Evolutionary conservation across 495 filamentous ascomycete species (phyloP), one percentile per base, ranked within the genome.

Genomic region (Emericellopsis terricola): DNA sequence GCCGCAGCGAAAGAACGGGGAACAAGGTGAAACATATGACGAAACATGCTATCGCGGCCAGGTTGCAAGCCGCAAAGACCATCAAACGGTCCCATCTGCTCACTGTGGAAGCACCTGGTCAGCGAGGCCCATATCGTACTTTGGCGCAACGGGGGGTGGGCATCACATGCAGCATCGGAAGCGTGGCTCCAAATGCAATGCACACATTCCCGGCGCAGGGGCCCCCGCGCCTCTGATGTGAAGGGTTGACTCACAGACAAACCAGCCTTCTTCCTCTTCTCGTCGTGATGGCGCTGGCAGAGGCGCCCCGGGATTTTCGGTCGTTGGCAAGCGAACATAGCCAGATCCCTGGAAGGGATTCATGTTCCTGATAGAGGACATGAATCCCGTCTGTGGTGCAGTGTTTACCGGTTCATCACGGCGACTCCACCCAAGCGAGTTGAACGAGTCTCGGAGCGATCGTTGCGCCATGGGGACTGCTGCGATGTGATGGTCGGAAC

Each of bases 81-180:
- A 97, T 64, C 50, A 96, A 56, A 32, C 89, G 81, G 56, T 97
- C 89, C 89, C 89, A 96, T 52, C 89, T 73, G 54, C 83, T 93
- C 63, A 97, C 89, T 97, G 55, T 56, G 33, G 27, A 43, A 38
- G 42, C 45, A 38, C 31, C 21, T 31, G 36, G 45, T 61, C 41
- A 61, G 59, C 43, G n/a, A n/a, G n/a, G n/a, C n/a, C n/a, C n/a
- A n/a, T n/a, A n/a, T n/a, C n/a, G n/a, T n/a, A n/a, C n/a, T n/a
- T n/a, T n/a, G n/a, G n/a, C n/a, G n/a, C n/a, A 26, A 11, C 11
- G 23, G 23, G 23, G 23, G 23, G 23, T 6, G 21, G 33, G 19
- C 19, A 35, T 35, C 33, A 35, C 33, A 35, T 35, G 33, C 33
- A 27, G 19, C 33, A 35, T 35, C 33, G 10, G 11, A 35, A 10